These are phyloP conservation scores for Boletus fagicola DNA, from an alignment of 768 basidiomycete genomes.

Conservation along the genomic window DNA sequence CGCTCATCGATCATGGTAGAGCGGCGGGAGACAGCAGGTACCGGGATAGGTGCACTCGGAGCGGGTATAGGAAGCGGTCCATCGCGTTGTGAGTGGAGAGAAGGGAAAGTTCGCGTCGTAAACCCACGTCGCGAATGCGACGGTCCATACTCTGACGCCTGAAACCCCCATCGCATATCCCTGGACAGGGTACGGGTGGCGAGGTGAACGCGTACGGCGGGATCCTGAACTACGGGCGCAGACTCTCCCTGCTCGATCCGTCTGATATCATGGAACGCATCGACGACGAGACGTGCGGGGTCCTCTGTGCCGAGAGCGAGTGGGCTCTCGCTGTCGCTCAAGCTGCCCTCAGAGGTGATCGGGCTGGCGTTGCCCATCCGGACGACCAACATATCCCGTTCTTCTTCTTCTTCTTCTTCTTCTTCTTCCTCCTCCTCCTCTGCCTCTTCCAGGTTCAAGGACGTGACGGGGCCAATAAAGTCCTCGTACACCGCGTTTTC, in stretches of 20 bases:
- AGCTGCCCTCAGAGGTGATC: constrained; percentile 40
- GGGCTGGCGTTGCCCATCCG: constrained; percentile 36
- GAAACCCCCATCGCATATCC: constrained; percentile 9
- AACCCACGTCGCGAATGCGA: constrained; percentile 7
- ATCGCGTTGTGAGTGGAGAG: constrained; percentile 5
- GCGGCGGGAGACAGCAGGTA: constrained; percentile 26
- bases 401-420: constrained; percentile 30
- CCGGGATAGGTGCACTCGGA: constrained; percentile 31
- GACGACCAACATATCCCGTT: constrained; percentile 33
- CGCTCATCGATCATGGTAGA: constrained; percentile 22
- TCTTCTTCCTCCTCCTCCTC: constrained; percentile 24
- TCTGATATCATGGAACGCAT: constrained; percentile 32
- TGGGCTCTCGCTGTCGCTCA: constrained; percentile 49
- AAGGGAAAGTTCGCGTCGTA: background rate
- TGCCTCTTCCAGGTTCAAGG: constrained; percentile 6
- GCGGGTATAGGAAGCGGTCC: constrained; percentile 19
- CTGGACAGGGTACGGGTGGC: constrained; percentile 14
- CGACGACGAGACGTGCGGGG: constrained; percentile 38
- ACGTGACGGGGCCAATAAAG: constrained; percentile 47
- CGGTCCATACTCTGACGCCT: constrained; percentile 3
- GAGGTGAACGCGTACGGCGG: constrained; percentile 25
- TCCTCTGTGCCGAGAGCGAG: constrained; percentile 47
- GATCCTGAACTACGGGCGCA: background rate
- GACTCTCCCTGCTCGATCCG: constrained; percentile 21
- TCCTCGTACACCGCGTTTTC: constrained; percentile 64